phyloP scores from a whole-genome alignment of 805 yeast species.

The Lipomyces japonicus region DNA sequence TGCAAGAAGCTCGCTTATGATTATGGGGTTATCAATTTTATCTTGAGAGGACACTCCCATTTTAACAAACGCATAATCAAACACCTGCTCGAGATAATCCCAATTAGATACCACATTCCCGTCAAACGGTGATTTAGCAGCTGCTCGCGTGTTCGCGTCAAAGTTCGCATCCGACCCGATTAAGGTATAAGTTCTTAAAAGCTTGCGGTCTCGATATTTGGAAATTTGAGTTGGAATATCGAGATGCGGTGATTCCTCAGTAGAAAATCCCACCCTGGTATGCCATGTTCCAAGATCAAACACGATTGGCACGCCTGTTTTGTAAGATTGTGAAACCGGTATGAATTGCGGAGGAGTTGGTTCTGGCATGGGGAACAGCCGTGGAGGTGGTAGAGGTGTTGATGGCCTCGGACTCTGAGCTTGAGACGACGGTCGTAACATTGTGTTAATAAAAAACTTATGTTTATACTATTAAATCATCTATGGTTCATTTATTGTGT shows the following conservation, averaged over 20 bases:
- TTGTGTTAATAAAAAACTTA: too few relatives aligned
- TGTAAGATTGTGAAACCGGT: slow-evolving; percentile 51
- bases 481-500: too few relatives aligned
- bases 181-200: slow-evolving; percentile 52
- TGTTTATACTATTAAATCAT: too few relatives aligned
- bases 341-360: slow-evolving; percentile 32
- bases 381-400: slow-evolving; percentile 19
- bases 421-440: too few relatives aligned
- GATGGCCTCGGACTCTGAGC: too few relatives aligned
- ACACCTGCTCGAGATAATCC: slow-evolving; percentile 78
- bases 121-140: slow-evolving; percentile 77
- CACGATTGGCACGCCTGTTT: slow-evolving; percentile 68
- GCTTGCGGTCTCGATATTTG: slow-evolving; percentile 72
- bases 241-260: slow-evolving; percentile 17
- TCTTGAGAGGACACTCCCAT: slow-evolving; percentile 58
- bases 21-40: slow-evolving; percentile 68
- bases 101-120: slow-evolving; percentile 85
- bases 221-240: slow-evolving; percentile 67
- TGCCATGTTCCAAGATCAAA: slow-evolving; percentile 61
- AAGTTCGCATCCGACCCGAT: slow-evolving; percentile 78
- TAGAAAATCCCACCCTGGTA: slow-evolving; percentile 40
- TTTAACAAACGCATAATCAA: slow-evolving; percentile 81
- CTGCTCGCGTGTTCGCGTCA: slow-evolving; percentile 65
- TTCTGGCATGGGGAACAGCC: slow-evolving; percentile 34
- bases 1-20: slow-evolving; percentile 75